These are phyloP conservation scores for Dalechampia spathulata DNA, from an alignment of 441 rosid species.

Conservation along the genomic window DNA sequence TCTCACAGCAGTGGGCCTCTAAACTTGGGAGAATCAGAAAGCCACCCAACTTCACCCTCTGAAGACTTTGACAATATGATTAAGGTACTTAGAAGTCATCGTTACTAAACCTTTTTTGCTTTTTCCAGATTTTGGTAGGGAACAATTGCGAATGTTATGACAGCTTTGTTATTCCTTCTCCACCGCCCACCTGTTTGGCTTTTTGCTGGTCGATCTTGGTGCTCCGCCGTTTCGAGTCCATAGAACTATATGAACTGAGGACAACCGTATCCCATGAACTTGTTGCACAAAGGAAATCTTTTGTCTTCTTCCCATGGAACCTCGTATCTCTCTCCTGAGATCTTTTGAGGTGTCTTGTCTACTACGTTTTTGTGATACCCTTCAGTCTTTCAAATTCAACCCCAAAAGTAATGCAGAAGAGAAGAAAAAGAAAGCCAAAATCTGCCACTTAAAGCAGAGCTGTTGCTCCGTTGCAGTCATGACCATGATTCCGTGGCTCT, in stretches of 20 bases:
- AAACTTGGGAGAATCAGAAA: slow-evolving; percentile 60
- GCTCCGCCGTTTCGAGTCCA: too few relatives aligned
- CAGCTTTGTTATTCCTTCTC: slow-evolving; percentile 20
- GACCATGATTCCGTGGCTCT: background rate
- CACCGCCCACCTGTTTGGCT: too few relatives aligned
- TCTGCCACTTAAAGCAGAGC: slow-evolving; percentile 7
- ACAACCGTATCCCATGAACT: too few relatives aligned
- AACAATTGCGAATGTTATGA: background rate
- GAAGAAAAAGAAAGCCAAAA: slow-evolving; percentile 1
- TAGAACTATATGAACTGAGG: too few relatives aligned
- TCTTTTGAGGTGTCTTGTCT: slow-evolving; percentile 22
- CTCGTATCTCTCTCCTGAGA: slow-evolving; percentile 13
- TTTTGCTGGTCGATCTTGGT: too few relatives aligned
- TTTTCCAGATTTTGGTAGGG: background rate
- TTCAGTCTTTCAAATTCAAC: background rate
- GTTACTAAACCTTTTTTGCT: too few relatives aligned
- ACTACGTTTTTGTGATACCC: slow-evolving; percentile 13
- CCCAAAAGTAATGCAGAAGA: slow-evolving; percentile 4
- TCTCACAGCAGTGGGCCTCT: slow-evolving; percentile 92
- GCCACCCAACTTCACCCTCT: slow-evolving; percentile 73
- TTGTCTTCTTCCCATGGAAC: slow-evolving; percentile 31
- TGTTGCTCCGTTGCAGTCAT: background rate
- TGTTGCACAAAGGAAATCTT: slow-evolving; percentile 15
- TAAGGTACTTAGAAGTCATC: too few relatives aligned
- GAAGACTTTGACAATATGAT: slow-evolving; percentile 82